Evolutionary conservation across 495 filamentous ascomycete species (phyloP).

Genomic region (Penicillium macrosclerotiorum): DNA sequence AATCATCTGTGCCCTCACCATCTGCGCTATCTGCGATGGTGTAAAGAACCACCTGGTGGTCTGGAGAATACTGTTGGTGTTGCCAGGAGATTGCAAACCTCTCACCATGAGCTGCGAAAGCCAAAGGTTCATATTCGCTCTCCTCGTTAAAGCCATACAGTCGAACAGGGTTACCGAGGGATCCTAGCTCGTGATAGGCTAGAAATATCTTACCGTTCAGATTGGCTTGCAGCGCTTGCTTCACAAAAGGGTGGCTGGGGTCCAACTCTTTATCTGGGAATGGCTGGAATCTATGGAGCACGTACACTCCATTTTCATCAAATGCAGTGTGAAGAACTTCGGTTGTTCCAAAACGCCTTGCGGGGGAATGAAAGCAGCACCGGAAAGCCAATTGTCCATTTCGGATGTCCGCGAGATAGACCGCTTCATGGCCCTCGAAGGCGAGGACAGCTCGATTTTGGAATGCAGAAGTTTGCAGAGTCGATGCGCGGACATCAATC

Average conservation of each 20-base stretch:
- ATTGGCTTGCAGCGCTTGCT: conserved; percentile 27
- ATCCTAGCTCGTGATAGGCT: conserved; percentile 20
- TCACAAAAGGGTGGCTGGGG: conserved; percentile 35
- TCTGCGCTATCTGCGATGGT: conserved; percentile 2
- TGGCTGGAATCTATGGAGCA: conserved; percentile 35
- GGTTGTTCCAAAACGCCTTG: conserved; percentile 21
- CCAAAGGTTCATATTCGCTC: conserved; percentile 29
- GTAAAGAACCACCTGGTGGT: conserved; percentile 34
- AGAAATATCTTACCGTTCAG: conserved; percentile 28
- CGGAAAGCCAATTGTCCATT: conserved; percentile 14
- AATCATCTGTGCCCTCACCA: not conserved
- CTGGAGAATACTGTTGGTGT: conserved; percentile 19
- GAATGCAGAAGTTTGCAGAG: conserved; percentile 9
- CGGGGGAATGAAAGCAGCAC: conserved; percentile 18
- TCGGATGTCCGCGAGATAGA: conserved; percentile 25
- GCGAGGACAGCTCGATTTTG: conserved; percentile 20
- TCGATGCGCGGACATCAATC: conserved; percentile 33
- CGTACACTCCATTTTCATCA: conserved; percentile 23
- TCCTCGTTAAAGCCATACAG: conserved; percentile 35
- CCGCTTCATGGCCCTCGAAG: conserved; percentile 24
- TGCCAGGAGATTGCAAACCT: conserved; percentile 46
- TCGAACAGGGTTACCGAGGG: conserved; percentile 5
- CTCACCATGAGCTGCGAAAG: conserved; percentile 24
- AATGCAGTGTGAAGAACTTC: conserved; percentile 34
- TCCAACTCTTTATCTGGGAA: conserved; percentile 22